phyloP scores from a whole-genome alignment of 1,284 basidiomycete species.

The Ganoderma leucocontextum region DNA sequence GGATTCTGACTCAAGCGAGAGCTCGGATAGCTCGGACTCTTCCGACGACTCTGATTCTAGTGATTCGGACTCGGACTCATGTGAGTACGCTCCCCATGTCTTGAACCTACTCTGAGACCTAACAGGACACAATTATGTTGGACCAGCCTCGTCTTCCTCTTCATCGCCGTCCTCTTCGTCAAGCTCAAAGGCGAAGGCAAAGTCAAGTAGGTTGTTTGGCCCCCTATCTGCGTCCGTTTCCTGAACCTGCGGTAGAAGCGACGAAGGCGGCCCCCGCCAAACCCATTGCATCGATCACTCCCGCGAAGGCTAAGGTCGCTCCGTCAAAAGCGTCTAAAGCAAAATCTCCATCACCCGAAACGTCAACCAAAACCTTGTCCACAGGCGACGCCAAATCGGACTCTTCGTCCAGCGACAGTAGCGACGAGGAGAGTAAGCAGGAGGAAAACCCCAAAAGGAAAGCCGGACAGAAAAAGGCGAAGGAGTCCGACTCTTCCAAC shows the following conservation, averaged over 20 bases:
- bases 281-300: not conserved
- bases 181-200: conserved; percentile 10
- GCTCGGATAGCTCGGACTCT: conserved; percentile 18
- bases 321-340: conserved; percentile 18
- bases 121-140: conserved; percentile 16
- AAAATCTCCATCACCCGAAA: conserved; percentile 22
- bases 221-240: not conserved
- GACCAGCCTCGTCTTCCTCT: conserved; percentile 33
- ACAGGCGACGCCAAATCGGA: conserved; percentile 29
- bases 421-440: conserved; percentile 16
- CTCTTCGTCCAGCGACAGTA: conserved; percentile 19
- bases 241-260: not conserved
- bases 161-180: conserved; percentile 17
- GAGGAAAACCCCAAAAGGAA: conserved; percentile 13
- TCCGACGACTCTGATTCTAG: conserved; percentile 22
- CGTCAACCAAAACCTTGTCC: conserved; percentile 39
- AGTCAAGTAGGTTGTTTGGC: conserved; percentile 14
- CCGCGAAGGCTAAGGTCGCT: conserved; percentile 4
- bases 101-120: conserved; percentile 16
- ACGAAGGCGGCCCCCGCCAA: conserved; percentile 3
- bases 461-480: conserved; percentile 25
- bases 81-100: conserved; percentile 7
- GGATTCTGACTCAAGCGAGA: conserved; percentile 28
- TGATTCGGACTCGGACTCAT: conserved; percentile 24
- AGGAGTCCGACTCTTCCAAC: conserved; percentile 29